A percentile compares a stretch with the other conserved stretches of the same genome.
Evolutionary conservation across 208 protist genomes (phyloP).

Genomic region (Blechomonas ayalai): DNA sequence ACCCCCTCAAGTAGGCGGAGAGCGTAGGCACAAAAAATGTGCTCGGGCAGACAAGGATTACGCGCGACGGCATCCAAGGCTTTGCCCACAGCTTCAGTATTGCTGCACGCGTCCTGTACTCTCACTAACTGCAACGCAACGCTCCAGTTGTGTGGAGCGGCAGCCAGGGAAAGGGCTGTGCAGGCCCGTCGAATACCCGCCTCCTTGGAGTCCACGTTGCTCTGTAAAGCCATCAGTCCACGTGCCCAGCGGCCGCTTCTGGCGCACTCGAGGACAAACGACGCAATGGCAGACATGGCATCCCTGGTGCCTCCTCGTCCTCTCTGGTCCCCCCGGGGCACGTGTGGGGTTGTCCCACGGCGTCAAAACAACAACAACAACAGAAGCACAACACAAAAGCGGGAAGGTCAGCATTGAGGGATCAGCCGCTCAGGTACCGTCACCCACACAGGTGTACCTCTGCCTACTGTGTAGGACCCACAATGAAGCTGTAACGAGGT

Average conservation of each 20-base stretch:
- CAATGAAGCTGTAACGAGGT: too few relatives aligned
- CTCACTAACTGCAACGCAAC: constrained; percentile 30
- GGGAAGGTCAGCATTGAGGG: too few relatives aligned
- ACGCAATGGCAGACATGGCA: constrained; percentile 45
- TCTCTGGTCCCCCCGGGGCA: too few relatives aligned
- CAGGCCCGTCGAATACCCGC: constrained; percentile 19
- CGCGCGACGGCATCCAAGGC: constrained; percentile 16
- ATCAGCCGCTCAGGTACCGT: too few relatives aligned
- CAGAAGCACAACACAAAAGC: too few relatives aligned
- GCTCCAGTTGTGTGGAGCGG: constrained; percentile 37
- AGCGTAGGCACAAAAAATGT: constrained; percentile 1
- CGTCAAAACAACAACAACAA: too few relatives aligned
- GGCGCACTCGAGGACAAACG: constrained; percentile 62
- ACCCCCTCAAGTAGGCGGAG: constrained; percentile 4
- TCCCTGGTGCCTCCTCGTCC: too few relatives aligned
- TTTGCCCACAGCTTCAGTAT: constrained; percentile 13
- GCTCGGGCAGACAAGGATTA: constrained; percentile 6
- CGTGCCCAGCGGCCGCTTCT: constrained; percentile 53
- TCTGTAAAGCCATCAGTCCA: constrained; percentile 53
- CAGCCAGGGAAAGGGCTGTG: constrained; percentile 27
- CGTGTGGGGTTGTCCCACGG: too few relatives aligned
- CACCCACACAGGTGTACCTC: too few relatives aligned
- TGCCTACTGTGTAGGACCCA: too few relatives aligned
- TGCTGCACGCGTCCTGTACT: constrained; percentile 2
- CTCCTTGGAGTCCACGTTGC: constrained; percentile 11